Evolutionary conservation across 1,139 yeast species (phyloP), one percentile per base, ranked within the genome.

Genomic region (Suhomyces maxii): DNA sequence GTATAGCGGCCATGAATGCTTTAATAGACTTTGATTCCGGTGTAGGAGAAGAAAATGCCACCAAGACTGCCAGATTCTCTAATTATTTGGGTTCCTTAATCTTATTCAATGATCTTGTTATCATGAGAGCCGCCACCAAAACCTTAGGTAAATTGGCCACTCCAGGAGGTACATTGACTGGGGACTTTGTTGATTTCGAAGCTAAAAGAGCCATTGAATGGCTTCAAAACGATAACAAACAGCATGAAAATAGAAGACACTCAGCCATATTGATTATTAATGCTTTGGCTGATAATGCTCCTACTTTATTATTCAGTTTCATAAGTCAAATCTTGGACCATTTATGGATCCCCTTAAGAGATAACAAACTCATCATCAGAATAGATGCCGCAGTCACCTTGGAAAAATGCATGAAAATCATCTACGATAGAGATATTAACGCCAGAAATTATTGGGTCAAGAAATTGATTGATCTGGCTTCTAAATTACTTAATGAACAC

Each of bases 131-230:
- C 32, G 97, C 98, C 3, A 89, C 96, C 1, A 79, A 77, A 44
- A 88, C 97, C 0, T 73, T 93, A 55, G 98, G 98, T 7, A 86
- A 86, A 56, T 71, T 93, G 53, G 96, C 98, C 0, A 82, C 86
- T 2, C 91, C 96, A 0, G 96, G 96, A 26, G 95, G 96, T 1
- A 82, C 95, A 2, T 69, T 90, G 46, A 89, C 96, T 0, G 90
- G 95, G 0, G 97, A 90, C 47, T 86, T 93, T 64, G 97, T 93
- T 28, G 97, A 91, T 53, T 87, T 83, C 57, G 97, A 93, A 63
- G 95, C 95, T 10, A 88, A 87, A 59, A 77, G 90, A 46, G 90
- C 97, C 39, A 76, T 91, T 44, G 98, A 93, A 64, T 87, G 97
- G 95, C 76, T 93, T 33, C 91, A 87, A 47, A 76, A 85, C 23